Base-by-base conservation (phyloP, 306 rosid genomes). In the Cicer chorassanicum region DNA sequence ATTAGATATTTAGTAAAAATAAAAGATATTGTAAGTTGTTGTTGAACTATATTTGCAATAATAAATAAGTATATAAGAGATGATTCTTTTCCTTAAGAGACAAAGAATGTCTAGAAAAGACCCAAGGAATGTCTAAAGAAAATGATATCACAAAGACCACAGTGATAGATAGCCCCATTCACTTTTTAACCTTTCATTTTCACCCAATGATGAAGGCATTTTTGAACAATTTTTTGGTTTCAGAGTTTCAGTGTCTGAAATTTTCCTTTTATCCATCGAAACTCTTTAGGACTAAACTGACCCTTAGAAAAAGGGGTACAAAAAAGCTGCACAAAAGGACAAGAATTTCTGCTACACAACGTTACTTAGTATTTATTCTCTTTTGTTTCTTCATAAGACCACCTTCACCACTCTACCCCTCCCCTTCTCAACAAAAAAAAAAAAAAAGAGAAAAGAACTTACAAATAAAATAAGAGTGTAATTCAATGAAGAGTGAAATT, bases 301-400 rank as follows among this genome's bases (percentile, higher is more conserved):
- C 89, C 84, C 84, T 60, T 73, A 9, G 15, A 62, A 49, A 38
- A 16, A 77, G 40, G 78, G 51, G 62, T n/a, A 54, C 67, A 49
- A 75, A 87, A 65, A 91, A 89, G 91, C 87, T 80, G 89, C 80
- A 81, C 85, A 68, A 82, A 76, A 86, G 63, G 94, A 88, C 97
- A 86, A 86, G n/a, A 46, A 41, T 46, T 65, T 65, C 68, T 82
- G 80, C 70, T 68, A 78, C 87, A 77, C 80, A 86, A 71, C 85
- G 84, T 86, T 61, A 18, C 87, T 80, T 62, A 49, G 85, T 83
- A 86, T 87, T 89, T 86, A 89, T 89, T 80, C 85, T 81, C 93
- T 83, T 81, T 83, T 77, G 82, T 79, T 81, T 72, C 84, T 77
- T 64, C 82, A 65, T 45, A 41, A 41, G 19, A 60, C 80, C 78